Evolutionary conservation across 2,329 filamentous ascomycete genomes (phyloP).

Genomic region (Penicillium brasilianum): DNA sequence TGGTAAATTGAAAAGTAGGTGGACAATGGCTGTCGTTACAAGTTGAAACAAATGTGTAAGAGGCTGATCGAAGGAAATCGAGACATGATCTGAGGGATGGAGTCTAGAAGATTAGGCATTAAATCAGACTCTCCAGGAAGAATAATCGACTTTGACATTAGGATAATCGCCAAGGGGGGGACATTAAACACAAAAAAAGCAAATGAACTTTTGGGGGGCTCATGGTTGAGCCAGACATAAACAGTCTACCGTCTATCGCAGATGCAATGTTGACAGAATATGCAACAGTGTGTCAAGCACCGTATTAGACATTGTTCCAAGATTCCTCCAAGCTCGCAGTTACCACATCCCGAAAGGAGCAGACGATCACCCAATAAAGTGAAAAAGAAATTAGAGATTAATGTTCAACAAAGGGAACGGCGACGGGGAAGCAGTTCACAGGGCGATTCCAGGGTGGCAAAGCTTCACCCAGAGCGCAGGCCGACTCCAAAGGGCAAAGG

Average conservation of each 20-base stretch:
- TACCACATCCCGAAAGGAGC: background rate
- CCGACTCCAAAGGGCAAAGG: background rate
- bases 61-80: background rate
- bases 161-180: background rate
- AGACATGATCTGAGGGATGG: background rate
- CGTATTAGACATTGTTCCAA: background rate
- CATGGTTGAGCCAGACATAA: background rate
- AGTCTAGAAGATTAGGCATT: background rate
- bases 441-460: background rate
- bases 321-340: background rate
- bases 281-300: background rate
- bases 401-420: background rate
- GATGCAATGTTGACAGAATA: background rate
- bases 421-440: background rate
- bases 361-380: background rate
- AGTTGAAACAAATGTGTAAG: background rate
- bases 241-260: background rate
- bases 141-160: background rate
- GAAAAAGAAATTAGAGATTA: background rate
- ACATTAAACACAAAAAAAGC: background rate
- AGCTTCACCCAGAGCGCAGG: background rate
- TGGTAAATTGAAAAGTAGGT: background rate
- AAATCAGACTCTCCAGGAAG: background rate
- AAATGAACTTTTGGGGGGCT: background rate
- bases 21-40: background rate